These are phyloP conservation scores for Yamadazyma phyllophila DNA, from an alignment of 805 yeast genomes.

Conservation along the genomic window DNA sequence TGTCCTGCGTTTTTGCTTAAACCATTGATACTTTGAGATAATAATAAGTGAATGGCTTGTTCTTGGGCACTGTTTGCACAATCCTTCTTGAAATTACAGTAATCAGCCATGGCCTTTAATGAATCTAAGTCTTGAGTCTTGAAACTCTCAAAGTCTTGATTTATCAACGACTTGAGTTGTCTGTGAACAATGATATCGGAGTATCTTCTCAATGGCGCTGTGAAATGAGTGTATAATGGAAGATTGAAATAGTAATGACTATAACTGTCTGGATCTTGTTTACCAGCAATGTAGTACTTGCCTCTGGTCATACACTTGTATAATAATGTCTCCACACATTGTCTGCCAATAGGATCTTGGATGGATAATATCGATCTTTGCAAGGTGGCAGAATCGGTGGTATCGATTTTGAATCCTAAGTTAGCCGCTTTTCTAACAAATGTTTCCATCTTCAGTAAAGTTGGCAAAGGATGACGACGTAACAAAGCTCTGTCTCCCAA, in stretches of 20 bases:
- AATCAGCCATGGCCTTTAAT: constrained; percentile 79
- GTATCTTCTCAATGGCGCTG: constrained; percentile 88
- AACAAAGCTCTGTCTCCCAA: constrained; percentile 81
- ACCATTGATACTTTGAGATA: constrained; percentile 80
- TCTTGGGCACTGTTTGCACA: constrained; percentile 92
- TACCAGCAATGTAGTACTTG: constrained; percentile 85
- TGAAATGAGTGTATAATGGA: constrained; percentile 89
- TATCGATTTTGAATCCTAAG: constrained; percentile 68
- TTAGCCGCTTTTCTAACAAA: constrained; percentile 69
- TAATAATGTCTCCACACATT: constrained; percentile 74
- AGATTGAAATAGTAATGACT: constrained; percentile 79
- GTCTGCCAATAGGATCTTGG: constrained; percentile 59
- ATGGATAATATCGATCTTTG: constrained; percentile 67
- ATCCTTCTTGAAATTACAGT: constrained; percentile 93
- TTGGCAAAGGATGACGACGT: constrained; percentile 85
- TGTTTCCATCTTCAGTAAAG: constrained; percentile 73
- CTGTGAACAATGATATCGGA: constrained; percentile 92
- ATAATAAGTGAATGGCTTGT: constrained; percentile 83
- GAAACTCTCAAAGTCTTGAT: constrained; percentile 31
- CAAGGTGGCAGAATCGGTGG: constrained; percentile 67
- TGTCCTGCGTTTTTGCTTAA: constrained; percentile 75
- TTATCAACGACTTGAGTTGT: constrained; percentile 72
- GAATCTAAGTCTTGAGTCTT: constrained; percentile 57
- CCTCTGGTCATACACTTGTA: constrained; percentile 83
- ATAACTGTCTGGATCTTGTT: constrained; percentile 71